A percentile compares a stretch with the other conserved stretches of the same genome.
phyloP scores from a whole-genome alignment of 2,329 filamentous ascomycete genomes.

The Rutstroemia sydowiana region DNA sequence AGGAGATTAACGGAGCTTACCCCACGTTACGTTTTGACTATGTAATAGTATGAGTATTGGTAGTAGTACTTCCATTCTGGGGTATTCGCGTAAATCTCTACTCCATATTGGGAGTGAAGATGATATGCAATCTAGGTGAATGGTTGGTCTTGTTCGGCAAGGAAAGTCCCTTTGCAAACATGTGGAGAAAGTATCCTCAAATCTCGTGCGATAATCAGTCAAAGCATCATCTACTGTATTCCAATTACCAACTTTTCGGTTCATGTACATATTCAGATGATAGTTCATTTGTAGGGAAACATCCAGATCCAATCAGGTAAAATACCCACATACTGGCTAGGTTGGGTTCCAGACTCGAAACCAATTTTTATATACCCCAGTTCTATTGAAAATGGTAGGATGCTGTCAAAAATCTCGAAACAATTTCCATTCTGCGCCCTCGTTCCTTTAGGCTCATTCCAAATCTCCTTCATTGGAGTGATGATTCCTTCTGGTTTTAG shows the following conservation, averaged over 20 bases:
- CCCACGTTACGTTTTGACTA: neutral
- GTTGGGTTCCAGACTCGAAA: neutral
- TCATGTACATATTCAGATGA: neutral
- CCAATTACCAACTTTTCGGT: neutral
- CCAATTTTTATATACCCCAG: neutral
- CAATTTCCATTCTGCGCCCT: neutral
- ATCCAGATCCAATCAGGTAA: neutral
- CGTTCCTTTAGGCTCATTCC: neutral
- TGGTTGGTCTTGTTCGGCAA: neutral
- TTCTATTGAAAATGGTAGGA: neutral
- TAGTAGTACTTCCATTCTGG: neutral
- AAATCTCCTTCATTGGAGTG: neutral
- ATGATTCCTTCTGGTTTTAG: neutral
- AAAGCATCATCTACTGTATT: neutral
- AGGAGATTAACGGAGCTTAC: neutral
- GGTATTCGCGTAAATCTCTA: neutral
- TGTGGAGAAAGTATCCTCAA: neutral
- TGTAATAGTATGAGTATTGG: neutral
- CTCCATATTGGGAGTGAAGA: neutral
- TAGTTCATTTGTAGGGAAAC: neutral
- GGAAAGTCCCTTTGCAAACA: neutral
- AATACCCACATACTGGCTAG: neutral
- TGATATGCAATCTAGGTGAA: neutral
- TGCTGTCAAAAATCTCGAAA: neutral
- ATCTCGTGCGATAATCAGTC: constrained; percentile 1